A percentile compares a stretch with the other conserved stretches of the same genome.
Evolutionary conservation across 169 alveolate species (phyloP).

Genomic region (Ichthyophthirius multifiliis): DNA sequence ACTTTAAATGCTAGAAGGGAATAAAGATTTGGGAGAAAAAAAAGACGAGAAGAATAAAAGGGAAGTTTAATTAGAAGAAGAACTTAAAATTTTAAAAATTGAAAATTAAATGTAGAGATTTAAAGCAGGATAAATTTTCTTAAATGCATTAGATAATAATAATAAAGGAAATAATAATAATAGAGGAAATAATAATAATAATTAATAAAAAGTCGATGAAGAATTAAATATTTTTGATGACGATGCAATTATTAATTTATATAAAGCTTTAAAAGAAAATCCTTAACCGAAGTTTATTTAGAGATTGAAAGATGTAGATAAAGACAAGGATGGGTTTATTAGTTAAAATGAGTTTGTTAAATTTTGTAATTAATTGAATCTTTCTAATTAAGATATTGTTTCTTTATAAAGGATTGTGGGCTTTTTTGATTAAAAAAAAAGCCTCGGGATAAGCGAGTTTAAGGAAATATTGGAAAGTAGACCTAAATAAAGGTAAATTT

Average conservation of each 20-base stretch:
- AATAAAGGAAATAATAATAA: neutral
- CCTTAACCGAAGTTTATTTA: constrained; percentile 32
- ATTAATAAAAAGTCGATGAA: neutral
- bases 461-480: constrained; percentile 11
- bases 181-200: neutral
- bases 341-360: constrained; percentile 23
- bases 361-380: neutral
- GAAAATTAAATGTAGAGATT: constrained; percentile 1
- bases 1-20: neutral
- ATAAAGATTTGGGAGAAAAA: neutral
- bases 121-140: constrained; percentile 28
- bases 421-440: neutral
- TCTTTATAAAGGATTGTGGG: constrained; percentile 28
- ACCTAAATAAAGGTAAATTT: constrained; percentile 29
- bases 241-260: constrained; percentile 31
- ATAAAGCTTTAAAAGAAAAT: constrained; percentile 27
- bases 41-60: neutral
- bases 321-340: constrained; percentile 22
- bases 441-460: constrained; percentile 26
- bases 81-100: neutral
- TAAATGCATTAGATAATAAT: neutral
- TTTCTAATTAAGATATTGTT: constrained; percentile 17
- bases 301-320: constrained; percentile 26
- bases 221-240: constrained; percentile 36
- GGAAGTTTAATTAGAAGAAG: neutral